These are phyloP conservation scores for Xylaria sp. DNA, from an alignment of 2,329 filamentous ascomycete genomes.

Conservation along the genomic window DNA sequence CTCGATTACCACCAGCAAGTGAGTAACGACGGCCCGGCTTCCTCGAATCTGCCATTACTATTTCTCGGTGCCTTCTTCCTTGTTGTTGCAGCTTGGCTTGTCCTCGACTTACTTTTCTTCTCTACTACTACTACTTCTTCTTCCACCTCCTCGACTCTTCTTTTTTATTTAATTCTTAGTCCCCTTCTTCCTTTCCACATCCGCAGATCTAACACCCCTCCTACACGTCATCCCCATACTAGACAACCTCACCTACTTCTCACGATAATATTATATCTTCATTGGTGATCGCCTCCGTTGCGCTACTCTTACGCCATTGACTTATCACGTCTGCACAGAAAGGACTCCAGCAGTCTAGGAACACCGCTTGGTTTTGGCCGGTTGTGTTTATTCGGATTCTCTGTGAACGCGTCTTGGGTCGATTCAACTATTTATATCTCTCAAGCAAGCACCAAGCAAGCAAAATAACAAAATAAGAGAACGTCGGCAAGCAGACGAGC, in stretches of 20 bases:
- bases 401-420: constrained; percentile 21
- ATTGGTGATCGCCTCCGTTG: constrained; percentile 11
- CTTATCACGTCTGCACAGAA: constrained; percentile 20
- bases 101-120: constrained; percentile 26
- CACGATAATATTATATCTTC: constrained; percentile 7
- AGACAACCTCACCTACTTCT: background rate
- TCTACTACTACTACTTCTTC: constrained; percentile 1
- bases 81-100: constrained; percentile 31
- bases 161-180: background rate
- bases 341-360: constrained; percentile 2
- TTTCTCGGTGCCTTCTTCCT: constrained; percentile 32
- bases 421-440: constrained; percentile 20
- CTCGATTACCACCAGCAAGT: constrained; percentile 24
- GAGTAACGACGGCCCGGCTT: constrained; percentile 33
- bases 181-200: constrained; percentile 7
- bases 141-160: background rate
- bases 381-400: constrained; percentile 10
- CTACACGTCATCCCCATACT: no score
- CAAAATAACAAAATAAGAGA: constrained; percentile 5
- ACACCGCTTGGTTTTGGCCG: constrained; percentile 10
- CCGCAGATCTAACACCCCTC: constrained; percentile 11
- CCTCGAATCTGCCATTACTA: constrained; percentile 34
- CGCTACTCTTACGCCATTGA: constrained; percentile 17
- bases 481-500: constrained; percentile 5
- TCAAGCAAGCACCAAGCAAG: constrained; percentile 12